Evolutionary conservation across 345 rosid species (phyloP).

Genomic region (Eucalyptus decipiens): DNA sequence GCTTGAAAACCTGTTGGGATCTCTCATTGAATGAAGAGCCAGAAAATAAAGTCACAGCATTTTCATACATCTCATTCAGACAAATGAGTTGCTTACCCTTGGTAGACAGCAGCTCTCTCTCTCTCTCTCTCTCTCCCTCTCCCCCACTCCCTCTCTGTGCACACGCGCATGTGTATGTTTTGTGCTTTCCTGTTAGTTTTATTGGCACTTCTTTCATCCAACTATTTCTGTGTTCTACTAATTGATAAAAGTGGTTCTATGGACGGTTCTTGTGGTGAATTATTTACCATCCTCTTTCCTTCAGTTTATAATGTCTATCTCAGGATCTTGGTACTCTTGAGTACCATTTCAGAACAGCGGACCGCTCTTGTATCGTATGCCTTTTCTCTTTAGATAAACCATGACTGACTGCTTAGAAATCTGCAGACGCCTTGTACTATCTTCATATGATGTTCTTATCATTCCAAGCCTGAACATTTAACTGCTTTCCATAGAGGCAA

Average conservation of each 20-base stretch:
- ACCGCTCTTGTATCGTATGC: not conserved
- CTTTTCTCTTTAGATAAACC: not conserved
- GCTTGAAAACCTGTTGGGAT: not conserved
- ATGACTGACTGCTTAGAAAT: not conserved
- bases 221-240: not conserved
- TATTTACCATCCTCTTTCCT: not conserved
- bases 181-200: not conserved
- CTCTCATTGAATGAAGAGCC: not conserved
- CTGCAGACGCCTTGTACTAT: not conserved
- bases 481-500: not conserved
- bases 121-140: not conserved
- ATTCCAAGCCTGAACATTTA: not conserved
- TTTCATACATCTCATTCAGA: not conserved
- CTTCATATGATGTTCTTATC: not conserved
- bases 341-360: not conserved
- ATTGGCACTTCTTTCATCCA: not conserved
- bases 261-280: not conserved
- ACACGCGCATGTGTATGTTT: accelerated
- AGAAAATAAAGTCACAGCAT: not conserved
- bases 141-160: not conserved
- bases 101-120: not conserved
- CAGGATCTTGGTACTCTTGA: not conserved
- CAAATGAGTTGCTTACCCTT: not conserved
- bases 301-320: not conserved
- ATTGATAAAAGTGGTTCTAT: not conserved